phyloP scores from a whole-genome alignment of 306 rosid species.

The Hippophae tibetana region DNA sequence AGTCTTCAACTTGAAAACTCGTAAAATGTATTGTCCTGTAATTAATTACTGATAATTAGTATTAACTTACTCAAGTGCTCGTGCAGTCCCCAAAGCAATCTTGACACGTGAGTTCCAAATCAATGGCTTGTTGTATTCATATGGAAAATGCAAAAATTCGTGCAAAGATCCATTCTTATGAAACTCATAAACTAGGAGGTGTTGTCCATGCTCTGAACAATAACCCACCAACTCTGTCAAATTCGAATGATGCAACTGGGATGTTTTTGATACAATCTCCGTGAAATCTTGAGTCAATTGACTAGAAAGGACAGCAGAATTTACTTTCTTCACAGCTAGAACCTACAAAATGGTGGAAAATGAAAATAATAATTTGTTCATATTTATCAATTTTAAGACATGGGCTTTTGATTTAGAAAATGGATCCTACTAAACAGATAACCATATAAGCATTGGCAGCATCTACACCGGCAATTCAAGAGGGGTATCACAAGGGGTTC shows the following conservation, averaged over 20 bases:
- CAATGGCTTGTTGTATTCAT: constrained; percentile 77
- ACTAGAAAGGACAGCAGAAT: constrained; percentile 58
- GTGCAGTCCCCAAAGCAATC: constrained; percentile 94
- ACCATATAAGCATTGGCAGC: neutral
- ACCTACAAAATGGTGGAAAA: constrained; percentile 42
- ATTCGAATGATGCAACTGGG: constrained; percentile 78
- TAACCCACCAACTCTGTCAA: constrained; percentile 88
- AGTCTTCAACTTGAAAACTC: neutral
- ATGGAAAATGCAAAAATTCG: constrained; percentile 79
- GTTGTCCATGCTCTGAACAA: constrained; percentile 97
- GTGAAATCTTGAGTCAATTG: constrained; percentile 50
- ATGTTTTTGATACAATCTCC: constrained; percentile 60
- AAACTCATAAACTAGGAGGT: constrained; percentile 76
- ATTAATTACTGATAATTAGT: neutral
- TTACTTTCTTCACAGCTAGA: constrained; percentile 89
- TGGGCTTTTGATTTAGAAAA: neutral
- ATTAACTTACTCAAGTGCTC: constrained; percentile 81
- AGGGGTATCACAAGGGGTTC: neutral
- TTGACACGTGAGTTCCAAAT: constrained; percentile 96
- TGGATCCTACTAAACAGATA: neutral
- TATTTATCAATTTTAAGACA: neutral
- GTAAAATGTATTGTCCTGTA: neutral
- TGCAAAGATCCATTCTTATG: constrained; percentile 81
- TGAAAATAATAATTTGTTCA: neutral
- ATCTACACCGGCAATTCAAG: neutral